These are phyloP conservation scores for Mycena kentingensis DNA, from an alignment of 768 basidiomycete genomes.

Conservation along the genomic window DNA sequence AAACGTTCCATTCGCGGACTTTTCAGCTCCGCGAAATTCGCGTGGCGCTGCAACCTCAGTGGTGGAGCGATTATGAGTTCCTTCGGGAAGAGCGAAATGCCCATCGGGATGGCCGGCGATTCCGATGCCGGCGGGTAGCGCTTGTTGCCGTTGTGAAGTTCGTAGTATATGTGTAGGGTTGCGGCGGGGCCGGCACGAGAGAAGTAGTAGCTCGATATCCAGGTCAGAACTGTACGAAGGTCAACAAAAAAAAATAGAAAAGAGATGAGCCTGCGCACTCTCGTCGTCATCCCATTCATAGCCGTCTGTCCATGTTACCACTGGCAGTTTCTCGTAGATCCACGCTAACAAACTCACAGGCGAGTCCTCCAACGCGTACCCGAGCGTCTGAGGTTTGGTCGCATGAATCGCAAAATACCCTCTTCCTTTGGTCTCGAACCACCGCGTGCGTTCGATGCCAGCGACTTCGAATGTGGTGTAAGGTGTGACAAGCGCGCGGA, in stretches of 20 bases:
- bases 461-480: conserved; percentile 25
- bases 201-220: conserved; percentile 63
- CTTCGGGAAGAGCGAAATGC: conserved; percentile 55
- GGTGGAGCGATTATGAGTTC: conserved; percentile 39
- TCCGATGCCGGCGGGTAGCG: conserved; percentile 2
- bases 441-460: conserved; percentile 21
- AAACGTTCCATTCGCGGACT: no score
- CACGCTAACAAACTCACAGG: conserved; percentile 40
- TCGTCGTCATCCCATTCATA: conserved; percentile 54
- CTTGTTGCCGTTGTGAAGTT: conserved; percentile 30
- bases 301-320: conserved; percentile 38
- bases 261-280: conserved; percentile 31
- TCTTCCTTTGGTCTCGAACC: conserved; percentile 22
- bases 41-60: conserved; percentile 34
- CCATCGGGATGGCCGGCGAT: conserved; percentile 42
- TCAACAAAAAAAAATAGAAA: conserved; percentile 8
- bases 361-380: conserved; percentile 47
- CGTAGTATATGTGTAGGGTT: conserved; percentile 59
- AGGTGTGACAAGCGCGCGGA: conserved; percentile 5
- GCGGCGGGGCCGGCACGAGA: conserved; percentile 61
- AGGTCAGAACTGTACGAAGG: conserved; percentile 50
- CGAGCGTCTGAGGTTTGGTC: conserved; percentile 42
- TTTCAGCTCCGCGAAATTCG: no score
- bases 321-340: conserved; percentile 32
- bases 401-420: conserved; percentile 35